Percentiles rank a stretch among this genome's conserved stretches.
Evolutionary conservation across 2,329 filamentous ascomycete genomes (phyloP).

Genomic region (Metarhizium anisopliae): DNA sequence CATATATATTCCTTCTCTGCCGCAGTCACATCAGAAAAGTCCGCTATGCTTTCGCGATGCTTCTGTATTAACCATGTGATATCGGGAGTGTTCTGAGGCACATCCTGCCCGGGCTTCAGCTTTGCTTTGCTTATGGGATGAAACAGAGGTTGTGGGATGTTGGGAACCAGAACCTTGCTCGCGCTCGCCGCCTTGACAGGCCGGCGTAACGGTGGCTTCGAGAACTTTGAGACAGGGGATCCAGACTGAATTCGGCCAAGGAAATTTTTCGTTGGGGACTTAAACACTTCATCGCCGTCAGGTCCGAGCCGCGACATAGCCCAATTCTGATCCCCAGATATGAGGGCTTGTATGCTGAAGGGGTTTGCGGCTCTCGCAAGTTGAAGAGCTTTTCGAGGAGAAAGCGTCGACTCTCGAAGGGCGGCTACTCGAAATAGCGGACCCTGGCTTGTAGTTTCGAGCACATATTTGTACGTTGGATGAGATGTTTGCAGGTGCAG

Average conservation of each 20-base stretch:
- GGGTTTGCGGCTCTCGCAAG: constrained; percentile 32
- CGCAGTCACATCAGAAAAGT: constrained; percentile 45
- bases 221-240: constrained; percentile 12
- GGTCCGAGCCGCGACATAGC: constrained; percentile 31
- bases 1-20: constrained; percentile 50
- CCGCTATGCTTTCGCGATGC: constrained; percentile 47
- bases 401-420: constrained; percentile 16
- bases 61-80: constrained; percentile 49
- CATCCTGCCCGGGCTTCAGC: constrained; percentile 37
- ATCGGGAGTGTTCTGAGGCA: constrained; percentile 36
- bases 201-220: constrained; percentile 8
- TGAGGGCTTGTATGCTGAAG: constrained; percentile 35
- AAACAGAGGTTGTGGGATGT: constrained; percentile 44
- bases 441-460: constrained; percentile 26
- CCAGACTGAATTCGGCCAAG: constrained; percentile 15
- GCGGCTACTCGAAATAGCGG: constrained; percentile 31
- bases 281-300: constrained; percentile 17
- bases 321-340: constrained; percentile 39
- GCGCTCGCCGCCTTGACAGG: constrained; percentile 11
- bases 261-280: constrained; percentile 14
- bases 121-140: constrained; percentile 47
- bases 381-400: constrained; percentile 29
- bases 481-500: constrained; percentile 39
- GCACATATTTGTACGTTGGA: constrained; percentile 34
- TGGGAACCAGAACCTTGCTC: constrained; percentile 33